Evolutionary conservation across 2,329 filamentous ascomycete genomes (phyloP).

Genomic region (Akanthomyces muscarius): DNA sequence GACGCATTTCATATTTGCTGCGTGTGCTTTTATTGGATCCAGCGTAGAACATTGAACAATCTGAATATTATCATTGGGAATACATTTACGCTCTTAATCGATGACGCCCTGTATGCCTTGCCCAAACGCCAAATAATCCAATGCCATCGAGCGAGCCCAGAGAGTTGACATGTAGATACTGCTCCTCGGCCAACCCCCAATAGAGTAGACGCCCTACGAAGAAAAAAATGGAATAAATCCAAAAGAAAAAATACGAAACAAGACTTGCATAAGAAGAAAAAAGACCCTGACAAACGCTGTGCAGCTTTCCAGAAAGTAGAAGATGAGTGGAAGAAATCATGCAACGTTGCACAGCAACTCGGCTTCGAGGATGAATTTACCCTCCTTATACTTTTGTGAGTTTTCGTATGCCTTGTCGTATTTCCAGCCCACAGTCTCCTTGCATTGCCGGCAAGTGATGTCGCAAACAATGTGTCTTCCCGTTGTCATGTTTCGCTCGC

Average conservation of each 20-base stretch:
- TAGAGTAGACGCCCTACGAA: neutral
- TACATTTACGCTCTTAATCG: neutral
- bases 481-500: constrained; percentile 96
- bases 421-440: constrained; percentile 93
- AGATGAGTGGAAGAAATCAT: constrained; percentile 26
- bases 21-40: neutral
- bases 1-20: neutral
- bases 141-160: neutral
- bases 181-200: neutral
- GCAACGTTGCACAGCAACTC: constrained; percentile 80
- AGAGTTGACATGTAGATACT: neutral
- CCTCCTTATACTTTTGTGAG: constrained; percentile 97
- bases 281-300: neutral
- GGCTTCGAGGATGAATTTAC: constrained; percentile 93
- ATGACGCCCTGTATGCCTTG: neutral
- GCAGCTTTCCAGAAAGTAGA: neutral
- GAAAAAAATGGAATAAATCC: neutral
- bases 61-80: neutral
- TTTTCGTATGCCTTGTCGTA: constrained; percentile 95
- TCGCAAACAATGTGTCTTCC: constrained; percentile 92
- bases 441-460: constrained; percentile 87
- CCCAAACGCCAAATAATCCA: constrained; percentile 1
- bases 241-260: neutral
- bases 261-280: neutral
- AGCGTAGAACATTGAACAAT: neutral